Evolutionary conservation across 2,329 filamentous ascomycete species (phyloP).

Genomic region (Trichoderma brevicompactum): DNA sequence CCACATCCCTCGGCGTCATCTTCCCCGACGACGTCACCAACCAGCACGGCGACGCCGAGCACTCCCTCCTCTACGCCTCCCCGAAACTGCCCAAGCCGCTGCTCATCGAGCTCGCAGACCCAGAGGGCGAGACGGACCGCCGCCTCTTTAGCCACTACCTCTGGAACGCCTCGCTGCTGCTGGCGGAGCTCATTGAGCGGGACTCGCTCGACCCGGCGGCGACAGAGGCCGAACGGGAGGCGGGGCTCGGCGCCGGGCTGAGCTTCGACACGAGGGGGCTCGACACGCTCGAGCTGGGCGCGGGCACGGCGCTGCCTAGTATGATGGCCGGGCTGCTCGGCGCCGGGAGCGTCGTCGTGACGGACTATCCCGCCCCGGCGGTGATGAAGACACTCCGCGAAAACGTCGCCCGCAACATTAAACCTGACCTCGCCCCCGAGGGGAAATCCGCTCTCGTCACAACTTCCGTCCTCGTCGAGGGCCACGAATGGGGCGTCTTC

Average conservation of each 20-base stretch:
- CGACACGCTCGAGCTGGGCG: constrained; percentile 66
- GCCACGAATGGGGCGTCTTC: constrained; percentile 67
- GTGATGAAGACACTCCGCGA: constrained; percentile 61
- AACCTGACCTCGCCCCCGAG: constrained; percentile 41
- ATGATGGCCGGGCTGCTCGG: constrained; percentile 55
- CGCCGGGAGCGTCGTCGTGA: constrained; percentile 58
- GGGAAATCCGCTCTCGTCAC: constrained; percentile 29
- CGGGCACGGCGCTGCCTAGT: constrained; percentile 63
- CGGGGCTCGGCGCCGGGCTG: constrained; percentile 21
- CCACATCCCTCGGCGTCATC: constrained; percentile 62
- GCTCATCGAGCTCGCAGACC: constrained; percentile 53
- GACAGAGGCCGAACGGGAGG: constrained; percentile 9
- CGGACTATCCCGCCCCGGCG: constrained; percentile 68
- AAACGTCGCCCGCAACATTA: constrained; percentile 62
- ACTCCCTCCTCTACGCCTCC: constrained; percentile 63
- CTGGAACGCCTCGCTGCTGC: constrained; percentile 68
- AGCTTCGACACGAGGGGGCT: constrained; percentile 56
- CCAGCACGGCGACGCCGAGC: constrained; percentile 66
- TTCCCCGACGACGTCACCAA: constrained; percentile 70
- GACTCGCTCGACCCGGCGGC: constrained; percentile 42
- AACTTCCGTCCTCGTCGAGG: constrained; percentile 51
- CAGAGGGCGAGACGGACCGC: constrained; percentile 56
- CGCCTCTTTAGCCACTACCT: constrained; percentile 72
- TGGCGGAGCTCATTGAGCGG: constrained; percentile 60
- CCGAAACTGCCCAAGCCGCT: constrained; percentile 53